Conservation (phyloP, 2,329 filamentous ascomycete species). For the Cladorrhinum sp. region DNA sequence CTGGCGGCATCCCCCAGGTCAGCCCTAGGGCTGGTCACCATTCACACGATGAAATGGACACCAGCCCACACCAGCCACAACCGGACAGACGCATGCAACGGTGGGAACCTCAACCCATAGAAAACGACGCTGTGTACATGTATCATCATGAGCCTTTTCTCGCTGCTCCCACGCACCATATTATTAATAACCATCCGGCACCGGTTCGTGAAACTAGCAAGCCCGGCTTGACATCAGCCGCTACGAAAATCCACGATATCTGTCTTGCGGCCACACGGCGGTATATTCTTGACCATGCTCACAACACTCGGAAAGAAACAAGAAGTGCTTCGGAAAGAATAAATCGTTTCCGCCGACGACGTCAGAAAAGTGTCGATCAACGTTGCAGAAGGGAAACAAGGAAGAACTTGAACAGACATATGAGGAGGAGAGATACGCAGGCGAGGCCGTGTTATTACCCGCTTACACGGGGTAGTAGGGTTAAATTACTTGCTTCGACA, state of each 20-base stretch:
- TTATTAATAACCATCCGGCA: neutral
- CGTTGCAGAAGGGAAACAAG: neutral
- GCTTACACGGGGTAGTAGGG: too few relatives aligned
- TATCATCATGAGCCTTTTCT: neutral
- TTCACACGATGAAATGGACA: neutral
- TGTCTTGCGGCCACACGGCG: slow-evolving; percentile 16
- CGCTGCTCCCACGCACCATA: neutral
- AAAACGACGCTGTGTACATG: neutral
- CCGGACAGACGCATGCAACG: neutral
- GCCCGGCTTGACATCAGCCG: neutral
- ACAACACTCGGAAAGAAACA: neutral
- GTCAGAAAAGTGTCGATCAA: too few relatives aligned
- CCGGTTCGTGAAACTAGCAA: neutral
- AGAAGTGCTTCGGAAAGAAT: neutral
- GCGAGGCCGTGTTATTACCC: too few relatives aligned
- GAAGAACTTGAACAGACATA: neutral
- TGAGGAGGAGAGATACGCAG: too few relatives aligned
- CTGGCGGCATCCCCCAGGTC: neutral
- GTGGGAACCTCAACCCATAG: neutral
- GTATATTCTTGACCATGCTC: slow-evolving; percentile 9
- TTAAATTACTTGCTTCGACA: too few relatives aligned
- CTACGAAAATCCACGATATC: slow-evolving; percentile 2
- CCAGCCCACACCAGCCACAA: neutral
- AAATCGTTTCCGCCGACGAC: neutral
- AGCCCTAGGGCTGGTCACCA: neutral